Evolutionary conservation across 345 rosid species (phyloP).

Genomic region (Corymbia maculata): DNA sequence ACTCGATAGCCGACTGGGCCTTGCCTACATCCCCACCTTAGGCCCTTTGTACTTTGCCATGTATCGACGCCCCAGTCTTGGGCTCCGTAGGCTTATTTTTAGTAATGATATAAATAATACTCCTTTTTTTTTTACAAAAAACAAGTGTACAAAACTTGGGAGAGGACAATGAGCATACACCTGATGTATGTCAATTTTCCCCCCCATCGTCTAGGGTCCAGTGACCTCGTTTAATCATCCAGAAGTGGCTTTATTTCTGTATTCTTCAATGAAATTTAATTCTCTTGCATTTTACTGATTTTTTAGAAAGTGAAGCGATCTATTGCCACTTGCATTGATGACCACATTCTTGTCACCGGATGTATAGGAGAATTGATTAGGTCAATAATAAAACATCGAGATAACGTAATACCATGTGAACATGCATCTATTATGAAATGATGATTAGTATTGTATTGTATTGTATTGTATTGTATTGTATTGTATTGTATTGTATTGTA

Average conservation of each 20-base stretch:
- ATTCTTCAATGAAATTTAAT: neutral
- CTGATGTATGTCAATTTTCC: neutral
- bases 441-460: neutral
- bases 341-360: neutral
- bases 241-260: neutral
- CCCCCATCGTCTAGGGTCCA: neutral
- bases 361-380: neutral
- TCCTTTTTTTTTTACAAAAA: no score
- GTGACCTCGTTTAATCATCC: neutral
- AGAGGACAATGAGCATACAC: neutral
- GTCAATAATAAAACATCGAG: neutral
- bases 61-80: no score
- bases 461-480: neutral
- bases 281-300: neutral
- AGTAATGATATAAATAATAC: no score
- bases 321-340: neutral
- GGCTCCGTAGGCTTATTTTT: rapidly evolving
- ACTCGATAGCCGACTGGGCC: no score
- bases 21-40: no score
- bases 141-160: neutral
- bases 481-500: neutral
- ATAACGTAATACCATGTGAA: neutral
- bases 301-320: neutral
- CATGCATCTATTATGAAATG: neutral
- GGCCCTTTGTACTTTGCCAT: no score